Evolutionary conservation across 2,329 filamentous ascomycete species (phyloP).

Genomic region (Bipolaris cookei): DNA sequence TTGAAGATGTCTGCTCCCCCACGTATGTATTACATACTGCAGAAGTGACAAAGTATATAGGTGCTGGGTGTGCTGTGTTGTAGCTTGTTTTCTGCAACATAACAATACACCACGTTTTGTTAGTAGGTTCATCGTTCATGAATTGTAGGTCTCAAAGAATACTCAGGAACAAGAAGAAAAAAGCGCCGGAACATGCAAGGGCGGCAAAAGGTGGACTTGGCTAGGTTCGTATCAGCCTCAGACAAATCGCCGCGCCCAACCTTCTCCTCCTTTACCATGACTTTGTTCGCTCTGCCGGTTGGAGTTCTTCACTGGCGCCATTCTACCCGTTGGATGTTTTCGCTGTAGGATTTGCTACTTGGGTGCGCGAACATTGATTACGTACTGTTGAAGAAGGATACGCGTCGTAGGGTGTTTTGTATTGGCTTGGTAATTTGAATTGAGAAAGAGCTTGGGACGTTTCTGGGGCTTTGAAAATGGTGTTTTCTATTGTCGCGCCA

Average conservation of each 20-base stretch:
- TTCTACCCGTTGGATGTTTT: conserved; percentile 13
- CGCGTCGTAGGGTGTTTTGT: neutral
- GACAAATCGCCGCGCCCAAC: conserved; percentile 17
- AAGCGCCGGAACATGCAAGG: conserved; percentile 1
- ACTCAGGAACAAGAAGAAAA: neutral
- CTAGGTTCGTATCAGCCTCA: conserved; percentile 21
- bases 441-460: neutral
- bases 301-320: conserved; percentile 9
- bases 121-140: no score
- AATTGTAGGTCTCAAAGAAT: neutral
- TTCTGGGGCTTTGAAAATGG: neutral
- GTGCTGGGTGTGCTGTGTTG: no score
- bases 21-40: no score
- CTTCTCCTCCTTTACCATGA: conserved; percentile 16
- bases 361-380: conserved; percentile 17
- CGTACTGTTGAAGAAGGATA: conserved; percentile 2
- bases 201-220: conserved; percentile 22
- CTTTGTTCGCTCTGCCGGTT: conserved; percentile 1
- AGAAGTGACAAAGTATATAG: no score
- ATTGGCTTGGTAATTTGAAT: neutral
- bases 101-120: no score
- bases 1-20: no score
- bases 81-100: neutral
- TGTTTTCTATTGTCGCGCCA: conserved; percentile 6
- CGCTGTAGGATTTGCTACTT: conserved; percentile 17